phyloP scores from a whole-genome alignment of 768 basidiomycete species.

The Calocera viscosa region DNA sequence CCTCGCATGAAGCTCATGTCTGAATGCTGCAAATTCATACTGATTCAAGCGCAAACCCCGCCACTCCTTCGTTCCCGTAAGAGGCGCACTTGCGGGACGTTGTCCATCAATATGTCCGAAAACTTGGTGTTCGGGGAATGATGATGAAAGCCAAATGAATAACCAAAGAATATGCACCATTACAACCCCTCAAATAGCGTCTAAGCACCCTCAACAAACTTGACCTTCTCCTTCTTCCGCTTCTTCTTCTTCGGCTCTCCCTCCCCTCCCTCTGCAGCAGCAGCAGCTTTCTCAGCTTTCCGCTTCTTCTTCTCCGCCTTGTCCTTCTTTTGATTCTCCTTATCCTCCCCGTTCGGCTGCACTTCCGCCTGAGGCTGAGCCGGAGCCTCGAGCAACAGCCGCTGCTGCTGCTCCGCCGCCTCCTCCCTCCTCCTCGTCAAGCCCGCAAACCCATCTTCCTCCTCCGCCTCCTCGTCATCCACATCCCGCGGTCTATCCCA shows the following conservation, averaged over 20 bases:
- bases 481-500: conserved; percentile 15
- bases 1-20: conserved; percentile 11
- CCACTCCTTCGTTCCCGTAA: too few species aligned
- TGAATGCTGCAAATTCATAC: conserved; percentile 9
- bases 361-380: conserved; percentile 20
- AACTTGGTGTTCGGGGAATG: neutral
- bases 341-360: conserved; percentile 28
- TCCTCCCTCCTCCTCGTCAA: conserved; percentile 30
- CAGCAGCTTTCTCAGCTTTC: conserved; percentile 19
- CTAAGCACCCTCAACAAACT: neutral
- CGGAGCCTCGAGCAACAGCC: conserved; percentile 12
- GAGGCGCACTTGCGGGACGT: too few species aligned
- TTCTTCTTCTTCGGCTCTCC: conserved; percentile 11
- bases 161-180: neutral
- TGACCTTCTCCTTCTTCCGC: conserved; percentile 9
- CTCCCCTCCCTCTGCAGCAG: conserved; percentile 3
- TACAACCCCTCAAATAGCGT: neutral
- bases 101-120: neutral
- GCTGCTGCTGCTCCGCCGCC: conserved; percentile 16
- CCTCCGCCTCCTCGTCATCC: conserved; percentile 18
- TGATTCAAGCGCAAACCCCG: conserved; percentile 4
- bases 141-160: neutral
- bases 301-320: conserved; percentile 30
- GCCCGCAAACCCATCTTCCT: conserved; percentile 31
- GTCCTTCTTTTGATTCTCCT: conserved; percentile 26